These are phyloP conservation scores for Paecilomyces formosus DNA, from an alignment of 2,329 filamentous ascomycete genomes.

Conservation along the genomic window DNA sequence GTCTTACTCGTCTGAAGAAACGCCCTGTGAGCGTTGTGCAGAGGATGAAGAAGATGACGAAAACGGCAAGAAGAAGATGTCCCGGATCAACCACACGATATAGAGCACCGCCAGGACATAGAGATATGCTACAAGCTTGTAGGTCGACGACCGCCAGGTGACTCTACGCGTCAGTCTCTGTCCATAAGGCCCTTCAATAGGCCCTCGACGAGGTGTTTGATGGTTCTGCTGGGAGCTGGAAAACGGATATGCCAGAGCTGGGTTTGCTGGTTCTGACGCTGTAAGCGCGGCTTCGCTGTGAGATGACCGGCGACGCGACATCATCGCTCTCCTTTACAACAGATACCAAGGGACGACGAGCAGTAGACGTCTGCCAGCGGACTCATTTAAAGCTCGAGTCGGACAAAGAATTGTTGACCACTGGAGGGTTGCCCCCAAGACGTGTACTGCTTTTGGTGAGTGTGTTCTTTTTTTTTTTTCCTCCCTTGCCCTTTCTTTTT, in stretches of 20 bases:
- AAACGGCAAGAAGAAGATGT: conserved; percentile 30
- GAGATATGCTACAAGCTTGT: conserved; percentile 33
- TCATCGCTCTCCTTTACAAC: conserved; percentile 11
- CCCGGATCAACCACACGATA: conserved; percentile 33
- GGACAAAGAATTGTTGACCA: not conserved
- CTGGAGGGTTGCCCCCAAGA: not conserved
- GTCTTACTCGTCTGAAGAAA: conserved; percentile 15
- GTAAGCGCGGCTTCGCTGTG: conserved; percentile 24
- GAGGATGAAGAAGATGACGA: conserved; percentile 14
- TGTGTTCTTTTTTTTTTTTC: not conserved
- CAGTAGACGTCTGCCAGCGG: conserved; percentile 2
- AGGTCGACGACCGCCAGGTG: conserved; percentile 36
- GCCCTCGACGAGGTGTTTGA: conserved; percentile 23
- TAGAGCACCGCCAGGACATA: conserved; percentile 34
- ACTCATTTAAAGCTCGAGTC: not conserved
- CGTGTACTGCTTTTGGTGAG: not conserved
- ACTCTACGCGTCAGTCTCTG: conserved; percentile 31
- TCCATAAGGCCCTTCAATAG: conserved; percentile 34
- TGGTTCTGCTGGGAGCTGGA: conserved; percentile 15
- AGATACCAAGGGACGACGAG: conserved; percentile 4
- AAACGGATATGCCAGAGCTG: conserved; percentile 27
- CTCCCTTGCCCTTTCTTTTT: not conserved
- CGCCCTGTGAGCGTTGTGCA: not conserved
- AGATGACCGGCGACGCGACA: conserved; percentile 31
- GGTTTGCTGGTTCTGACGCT: conserved; percentile 20